Percentiles rank a stretch among this genome's conserved stretches.
Evolutionary conservation across 2,329 filamentous ascomycete genomes (phyloP).

Genomic region (Aspergillus alliaceus): DNA sequence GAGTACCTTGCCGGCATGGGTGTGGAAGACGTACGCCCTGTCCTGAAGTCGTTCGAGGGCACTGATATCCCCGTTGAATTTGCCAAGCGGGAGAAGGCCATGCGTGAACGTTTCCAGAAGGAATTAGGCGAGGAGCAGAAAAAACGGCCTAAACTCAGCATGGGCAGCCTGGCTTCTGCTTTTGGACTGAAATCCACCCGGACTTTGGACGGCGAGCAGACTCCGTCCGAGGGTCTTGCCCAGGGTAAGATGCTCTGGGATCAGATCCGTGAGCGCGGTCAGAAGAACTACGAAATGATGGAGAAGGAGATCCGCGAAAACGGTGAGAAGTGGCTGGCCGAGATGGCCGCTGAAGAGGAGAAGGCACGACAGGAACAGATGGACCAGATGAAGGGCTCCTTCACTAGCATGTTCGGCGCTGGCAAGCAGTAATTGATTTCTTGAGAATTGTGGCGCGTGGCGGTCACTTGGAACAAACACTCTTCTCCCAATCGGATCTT

Average conservation of each 20-base stretch:
- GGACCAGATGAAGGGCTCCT: conserved; percentile 84
- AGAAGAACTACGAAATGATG: conserved; percentile 83
- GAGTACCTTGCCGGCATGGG: conserved; percentile 97
- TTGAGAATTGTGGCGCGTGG: neutral
- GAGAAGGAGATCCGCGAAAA: conserved; percentile 92
- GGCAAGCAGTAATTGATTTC: conserved; percentile 28
- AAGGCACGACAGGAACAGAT: conserved; percentile 86
- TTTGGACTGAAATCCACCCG: conserved; percentile 74
- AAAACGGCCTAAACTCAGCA: conserved; percentile 59
- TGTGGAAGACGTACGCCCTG: conserved; percentile 79
- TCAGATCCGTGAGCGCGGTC: conserved; percentile 85
- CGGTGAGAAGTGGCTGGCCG: conserved; percentile 92
- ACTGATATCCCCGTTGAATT: conserved; percentile 89
- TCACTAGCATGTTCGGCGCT: conserved; percentile 58
- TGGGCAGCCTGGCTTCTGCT: conserved; percentile 68
- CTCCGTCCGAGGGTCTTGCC: conserved; percentile 72
- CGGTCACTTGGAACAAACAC: neutral
- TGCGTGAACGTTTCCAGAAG: conserved; percentile 80
- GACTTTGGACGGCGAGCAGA: conserved; percentile 65
- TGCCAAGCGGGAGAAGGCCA: conserved; percentile 78
- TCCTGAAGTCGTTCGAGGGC: conserved; percentile 84
- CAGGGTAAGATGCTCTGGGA: conserved; percentile 98
- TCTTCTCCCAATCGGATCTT: neutral
- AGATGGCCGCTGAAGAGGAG: conserved; percentile 85
- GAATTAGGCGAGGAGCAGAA: conserved; percentile 69